A percentile compares a stretch with the other conserved stretches of the same genome.
phyloP scores from a whole-genome alignment of 176 grass and related monocot genomes.

The Carex scoparia region DNA sequence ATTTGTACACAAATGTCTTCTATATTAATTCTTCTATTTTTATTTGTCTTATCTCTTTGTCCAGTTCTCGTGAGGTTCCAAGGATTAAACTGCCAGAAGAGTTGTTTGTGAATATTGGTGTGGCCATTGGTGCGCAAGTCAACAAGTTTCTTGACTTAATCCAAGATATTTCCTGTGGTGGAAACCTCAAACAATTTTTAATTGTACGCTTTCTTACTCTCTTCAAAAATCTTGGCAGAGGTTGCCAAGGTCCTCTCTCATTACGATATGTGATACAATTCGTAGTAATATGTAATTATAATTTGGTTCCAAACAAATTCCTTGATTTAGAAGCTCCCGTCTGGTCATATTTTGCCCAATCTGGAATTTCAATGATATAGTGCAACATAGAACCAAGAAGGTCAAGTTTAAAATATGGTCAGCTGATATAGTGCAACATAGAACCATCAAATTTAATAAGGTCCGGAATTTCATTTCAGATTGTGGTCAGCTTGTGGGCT shows the following conservation, averaged over 20 bases:
- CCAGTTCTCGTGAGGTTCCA: constrained; percentile 45
- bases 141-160: constrained; percentile 40
- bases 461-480: constrained; percentile 36
- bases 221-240: too few species aligned
- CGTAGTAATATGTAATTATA: background rate
- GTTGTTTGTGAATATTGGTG: constrained; percentile 48
- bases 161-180: constrained; percentile 69
- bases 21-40: background rate
- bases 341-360: too few species aligned
- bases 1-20: background rate
- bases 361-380: background rate
- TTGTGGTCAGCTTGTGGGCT: constrained; percentile 44
- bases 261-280: background rate
- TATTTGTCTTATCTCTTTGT: constrained; percentile 16
- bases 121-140: constrained; percentile 38
- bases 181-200: constrained; percentile 61
- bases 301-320: background rate
- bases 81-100: constrained; percentile 57
- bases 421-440: background rate
- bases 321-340: background rate
- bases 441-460: background rate
- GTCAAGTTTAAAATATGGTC: background rate
- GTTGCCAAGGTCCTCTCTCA: background rate
- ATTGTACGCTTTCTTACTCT: constrained; percentile 35
- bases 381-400: too few species aligned